Evolutionary conservation across 2,329 filamentous ascomycete species (phyloP), one percentile per base, ranked within the genome.

Genomic region (Ophiostoma piceae): DNA sequence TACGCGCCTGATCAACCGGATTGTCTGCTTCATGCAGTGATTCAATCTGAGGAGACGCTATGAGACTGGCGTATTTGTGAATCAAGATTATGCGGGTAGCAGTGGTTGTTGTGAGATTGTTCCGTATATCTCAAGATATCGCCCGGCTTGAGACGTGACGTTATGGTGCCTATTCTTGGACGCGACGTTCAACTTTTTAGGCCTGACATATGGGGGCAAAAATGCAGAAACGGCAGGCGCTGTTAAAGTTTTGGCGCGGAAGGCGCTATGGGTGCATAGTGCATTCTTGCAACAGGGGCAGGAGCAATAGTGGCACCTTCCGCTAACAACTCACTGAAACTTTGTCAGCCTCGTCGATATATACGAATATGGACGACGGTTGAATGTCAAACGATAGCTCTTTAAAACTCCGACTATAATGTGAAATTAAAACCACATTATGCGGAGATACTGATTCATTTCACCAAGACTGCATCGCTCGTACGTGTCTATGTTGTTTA

Each of bases 161-260:
- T 26, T 12, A 6, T 14, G 7, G n/a, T 47, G 43, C 41, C 16
- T 54, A 54, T 54, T 12, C 8, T 12, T 57, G 51, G 7, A 57
- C 51, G 51, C 51, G 51, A 57, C 39, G 37, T 39, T 41, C 11
- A 41, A 57, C 51, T 57, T 57, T 57, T 57, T 57, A 57, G 51
- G 51, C 51, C 22, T 57, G 51, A 22, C 26, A 26, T 57, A 11
- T 57, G 51, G 51, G 51, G 51, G 51, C 51, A 57, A 57, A 57
- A 57, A 57, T 57, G n/a, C 51, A 57, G 1, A 26, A 26, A 57
- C 8, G 51, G 51, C 51, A 57, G 51, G n/a, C 26, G 51, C 51
- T 57, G n/a, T 57, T 14, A n/a, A 57, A 14, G 43, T 47, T 57
- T 22, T 14, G 22, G 51, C 51, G n/a, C n/a, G 51, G 51, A 57